Evolutionary conservation across 2,329 filamentous ascomycete genomes (phyloP).

Genomic region (Fonsecaea pugnacius): DNA sequence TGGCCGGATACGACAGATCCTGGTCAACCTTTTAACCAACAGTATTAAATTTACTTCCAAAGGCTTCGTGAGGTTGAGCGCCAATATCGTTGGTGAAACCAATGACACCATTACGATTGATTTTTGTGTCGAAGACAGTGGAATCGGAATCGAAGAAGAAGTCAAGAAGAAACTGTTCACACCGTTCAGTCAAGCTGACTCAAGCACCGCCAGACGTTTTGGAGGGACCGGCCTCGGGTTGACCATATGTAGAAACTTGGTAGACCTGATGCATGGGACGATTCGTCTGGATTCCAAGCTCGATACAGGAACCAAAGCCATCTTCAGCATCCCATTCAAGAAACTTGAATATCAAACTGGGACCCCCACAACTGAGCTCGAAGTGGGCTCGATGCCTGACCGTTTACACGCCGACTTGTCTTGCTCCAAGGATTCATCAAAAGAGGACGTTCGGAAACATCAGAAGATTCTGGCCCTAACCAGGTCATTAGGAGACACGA

Average conservation of each 20-base stretch:
- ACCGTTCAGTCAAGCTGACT: constrained; percentile 80
- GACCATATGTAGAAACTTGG: constrained; percentile 78
- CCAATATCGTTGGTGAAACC: constrained; percentile 67
- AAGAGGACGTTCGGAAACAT: constrained; percentile 16
- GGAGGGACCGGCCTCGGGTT: constrained; percentile 77
- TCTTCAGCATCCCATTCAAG: constrained; percentile 76
- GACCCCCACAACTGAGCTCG: constrained; percentile 58
- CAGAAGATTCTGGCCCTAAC: not conserved
- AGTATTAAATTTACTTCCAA: constrained; percentile 75
- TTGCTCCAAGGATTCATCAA: constrained; percentile 36
- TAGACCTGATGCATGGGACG: constrained; percentile 77
- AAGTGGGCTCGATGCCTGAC: constrained; percentile 58
- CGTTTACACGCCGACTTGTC: constrained; percentile 49
- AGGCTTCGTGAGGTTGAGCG: constrained; percentile 69
- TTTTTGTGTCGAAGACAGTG: constrained; percentile 76
- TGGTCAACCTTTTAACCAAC: constrained; percentile 78
- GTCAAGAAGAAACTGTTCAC: constrained; percentile 74
- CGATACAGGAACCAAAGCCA: constrained; percentile 72
- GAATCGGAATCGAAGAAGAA: constrained; percentile 80
- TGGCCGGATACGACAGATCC: constrained; percentile 73
- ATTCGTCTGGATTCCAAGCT: constrained; percentile 71
- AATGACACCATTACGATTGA: constrained; percentile 68
- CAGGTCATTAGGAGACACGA: constrained; percentile 34
- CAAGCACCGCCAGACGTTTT: constrained; percentile 77
- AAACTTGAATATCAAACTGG: constrained; percentile 62